These are phyloP conservation scores for Wallacemonas sp. DNA, from an alignment of 208 protist genomes.

Conservation along the genomic window DNA sequence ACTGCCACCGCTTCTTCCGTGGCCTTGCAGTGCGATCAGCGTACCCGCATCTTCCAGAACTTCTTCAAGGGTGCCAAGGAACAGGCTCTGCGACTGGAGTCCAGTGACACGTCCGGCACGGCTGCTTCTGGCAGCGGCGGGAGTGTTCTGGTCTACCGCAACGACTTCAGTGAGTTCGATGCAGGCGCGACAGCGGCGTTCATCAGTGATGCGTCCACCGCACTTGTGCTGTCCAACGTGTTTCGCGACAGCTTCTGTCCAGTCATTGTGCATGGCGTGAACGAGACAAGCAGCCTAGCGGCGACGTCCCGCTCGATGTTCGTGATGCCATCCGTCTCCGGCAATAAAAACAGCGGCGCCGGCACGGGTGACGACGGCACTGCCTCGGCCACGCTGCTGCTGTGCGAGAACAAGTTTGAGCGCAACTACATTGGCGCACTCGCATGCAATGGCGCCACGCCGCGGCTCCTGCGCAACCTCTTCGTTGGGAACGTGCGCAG, in stretches of 20 bases:
- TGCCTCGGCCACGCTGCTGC: not conserved
- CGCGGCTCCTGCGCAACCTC: conserved; percentile 56
- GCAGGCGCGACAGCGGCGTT: conserved; percentile 47
- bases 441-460: conserved; percentile 60
- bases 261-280: conserved; percentile 42
- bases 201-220: conserved; percentile 27
- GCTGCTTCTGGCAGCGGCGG: not conserved
- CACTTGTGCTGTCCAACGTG: conserved; percentile 47
- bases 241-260: conserved; percentile 65
- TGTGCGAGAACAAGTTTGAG: conserved; percentile 63
- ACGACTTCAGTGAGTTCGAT: conserved; percentile 59
- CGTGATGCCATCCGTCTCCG: not conserved
- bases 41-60: conserved; percentile 70
- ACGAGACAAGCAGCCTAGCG: conserved; percentile 13
- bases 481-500: conserved; percentile 70
- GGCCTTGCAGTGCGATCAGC: conserved; percentile 21
- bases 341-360: not conserved
- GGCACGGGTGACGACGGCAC: not conserved
- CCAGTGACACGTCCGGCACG: too few species aligned
- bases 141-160: conserved; percentile 38
- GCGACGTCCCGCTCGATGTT: conserved; percentile 5
- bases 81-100: conserved; percentile 39
- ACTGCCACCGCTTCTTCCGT: conserved; percentile 13
- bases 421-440: conserved; percentile 78
- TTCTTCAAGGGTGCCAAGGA: conserved; percentile 43